These are phyloP conservation scores for Starmerella vitae DNA, from an alignment of 805 yeast genomes.

Conservation along the genomic window DNA sequence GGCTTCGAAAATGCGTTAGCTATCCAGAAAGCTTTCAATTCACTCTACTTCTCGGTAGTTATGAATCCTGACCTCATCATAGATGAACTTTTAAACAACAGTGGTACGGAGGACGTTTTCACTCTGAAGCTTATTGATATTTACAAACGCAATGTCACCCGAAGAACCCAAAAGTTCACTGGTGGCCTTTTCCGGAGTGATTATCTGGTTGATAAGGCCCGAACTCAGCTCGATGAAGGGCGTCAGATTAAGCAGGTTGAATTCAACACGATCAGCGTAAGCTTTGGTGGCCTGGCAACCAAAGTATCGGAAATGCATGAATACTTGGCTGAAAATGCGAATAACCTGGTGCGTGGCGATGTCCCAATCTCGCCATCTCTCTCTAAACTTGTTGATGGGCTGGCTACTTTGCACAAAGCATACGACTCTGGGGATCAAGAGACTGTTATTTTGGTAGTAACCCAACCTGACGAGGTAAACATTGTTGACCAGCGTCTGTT, in stretches of 20 bases:
- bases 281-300: constrained; percentile 81
- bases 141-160: constrained; percentile 33
- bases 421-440: constrained; percentile 30
- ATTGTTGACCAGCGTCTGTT: constrained; percentile 81
- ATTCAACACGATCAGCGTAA: constrained; percentile 89
- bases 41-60: constrained; percentile 54
- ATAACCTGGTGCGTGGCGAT: constrained; percentile 28
- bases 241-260: constrained; percentile 77
- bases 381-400: constrained; percentile 47
- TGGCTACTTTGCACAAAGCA: constrained; percentile 49
- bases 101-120: constrained; percentile 50
- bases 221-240: constrained; percentile 25
- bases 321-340: constrained; percentile 33
- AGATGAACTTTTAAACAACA: constrained; percentile 32
- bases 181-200: constrained; percentile 85
- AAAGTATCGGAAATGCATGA: constrained; percentile 67
- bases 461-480: constrained; percentile 77
- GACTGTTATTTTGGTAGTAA: constrained; percentile 51
- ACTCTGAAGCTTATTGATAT: constrained; percentile 65
- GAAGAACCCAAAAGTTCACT: constrained; percentile 38
- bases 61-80: constrained; percentile 52
- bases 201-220: constrained; percentile 50
- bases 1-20: constrained; percentile 53
- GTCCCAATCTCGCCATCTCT: constrained; percentile 61
- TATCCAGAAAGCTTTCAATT: constrained; percentile 58